These are phyloP conservation scores for Knufia petricola DNA, from an alignment of 2,329 filamentous ascomycete genomes.

Conservation along the genomic window DNA sequence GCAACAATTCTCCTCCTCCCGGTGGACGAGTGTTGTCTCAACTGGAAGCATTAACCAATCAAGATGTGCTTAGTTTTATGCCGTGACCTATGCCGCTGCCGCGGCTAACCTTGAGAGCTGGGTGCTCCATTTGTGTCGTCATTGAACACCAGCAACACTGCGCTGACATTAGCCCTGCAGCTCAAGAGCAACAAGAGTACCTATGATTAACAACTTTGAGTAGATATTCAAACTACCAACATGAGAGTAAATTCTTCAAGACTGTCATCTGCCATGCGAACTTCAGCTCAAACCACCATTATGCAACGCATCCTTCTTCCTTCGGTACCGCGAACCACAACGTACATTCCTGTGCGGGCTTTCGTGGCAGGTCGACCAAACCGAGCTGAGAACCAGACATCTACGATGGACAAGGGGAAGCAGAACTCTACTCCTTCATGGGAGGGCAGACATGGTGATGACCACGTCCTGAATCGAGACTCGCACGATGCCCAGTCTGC, in stretches of 20 bases:
- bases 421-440: conserved; percentile 22
- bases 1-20: too few species aligned
- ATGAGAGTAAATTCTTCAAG: not conserved
- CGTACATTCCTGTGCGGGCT: not conserved
- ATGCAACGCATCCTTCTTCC: not conserved
- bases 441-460: conserved; percentile 27
- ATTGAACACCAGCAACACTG: too few species aligned
- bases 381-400: not conserved
- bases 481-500: conserved; percentile 28
- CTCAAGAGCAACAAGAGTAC: too few species aligned
- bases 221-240: not conserved
- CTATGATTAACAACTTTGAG: too few species aligned
- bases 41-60: too few species aligned
- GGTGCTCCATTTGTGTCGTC: too few species aligned
- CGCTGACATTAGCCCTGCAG: too few species aligned
- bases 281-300: not conserved
- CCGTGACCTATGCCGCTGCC: too few species aligned
- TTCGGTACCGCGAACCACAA: not conserved
- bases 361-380: not conserved
- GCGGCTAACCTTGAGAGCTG: too few species aligned
- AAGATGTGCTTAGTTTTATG: too few species aligned
- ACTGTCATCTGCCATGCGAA: not conserved
- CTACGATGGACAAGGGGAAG: not conserved
- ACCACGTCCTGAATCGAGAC: conserved; percentile 30
- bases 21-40: too few species aligned